These are phyloP conservation scores for Caulochytrium protostelioides DNA, from an alignment of 371 early-diverging fungal species.

Conservation along the genomic window DNA sequence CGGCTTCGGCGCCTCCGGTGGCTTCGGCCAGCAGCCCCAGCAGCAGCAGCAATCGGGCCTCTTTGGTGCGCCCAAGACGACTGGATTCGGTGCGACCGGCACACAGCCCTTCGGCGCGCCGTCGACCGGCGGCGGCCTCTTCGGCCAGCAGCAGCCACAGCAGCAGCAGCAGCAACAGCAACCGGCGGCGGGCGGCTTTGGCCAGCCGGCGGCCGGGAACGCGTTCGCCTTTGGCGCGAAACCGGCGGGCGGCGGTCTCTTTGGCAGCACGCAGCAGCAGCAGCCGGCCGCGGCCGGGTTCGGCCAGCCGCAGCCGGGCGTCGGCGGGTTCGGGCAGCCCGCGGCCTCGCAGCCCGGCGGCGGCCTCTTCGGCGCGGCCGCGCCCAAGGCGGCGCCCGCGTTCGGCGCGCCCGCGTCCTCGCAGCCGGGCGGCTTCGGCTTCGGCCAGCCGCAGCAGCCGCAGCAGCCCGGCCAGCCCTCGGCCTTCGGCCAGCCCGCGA, in stretches of 20 bases:
- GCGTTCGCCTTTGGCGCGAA: conserved; percentile 7
- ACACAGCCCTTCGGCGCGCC: conserved; percentile 24
- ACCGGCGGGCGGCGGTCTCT: not conserved
- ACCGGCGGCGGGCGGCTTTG: conserved; percentile 8
- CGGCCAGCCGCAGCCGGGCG: not conserved
- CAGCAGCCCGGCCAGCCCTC: conserved; percentile 1
- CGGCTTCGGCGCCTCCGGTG: no score
- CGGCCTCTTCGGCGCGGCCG: no score
- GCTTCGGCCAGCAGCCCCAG: conserved; percentile 6
- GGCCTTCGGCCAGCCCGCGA: conserved; percentile 1
- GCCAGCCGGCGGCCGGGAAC: no score
- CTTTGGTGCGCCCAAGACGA: no score
- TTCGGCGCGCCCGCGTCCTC: not conserved
- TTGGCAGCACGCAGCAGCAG: not conserved
- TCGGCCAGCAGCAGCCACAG: conserved; percentile 21
- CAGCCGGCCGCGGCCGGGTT: not conserved
- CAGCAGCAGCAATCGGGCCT: conserved; percentile 18
- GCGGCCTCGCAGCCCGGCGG: no score
- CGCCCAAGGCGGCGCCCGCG: not conserved
- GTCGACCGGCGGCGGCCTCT: conserved; percentile 19
- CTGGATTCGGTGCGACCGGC: conserved; percentile 26
- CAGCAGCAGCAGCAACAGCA: conserved; percentile 12
- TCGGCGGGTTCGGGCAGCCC: no score
- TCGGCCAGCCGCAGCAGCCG: not conserved
- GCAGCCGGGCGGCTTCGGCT: not conserved